Evolutionary conservation across 192 early-diverging fungal species (phyloP).

Genomic region (Podila epicladia): DNA sequence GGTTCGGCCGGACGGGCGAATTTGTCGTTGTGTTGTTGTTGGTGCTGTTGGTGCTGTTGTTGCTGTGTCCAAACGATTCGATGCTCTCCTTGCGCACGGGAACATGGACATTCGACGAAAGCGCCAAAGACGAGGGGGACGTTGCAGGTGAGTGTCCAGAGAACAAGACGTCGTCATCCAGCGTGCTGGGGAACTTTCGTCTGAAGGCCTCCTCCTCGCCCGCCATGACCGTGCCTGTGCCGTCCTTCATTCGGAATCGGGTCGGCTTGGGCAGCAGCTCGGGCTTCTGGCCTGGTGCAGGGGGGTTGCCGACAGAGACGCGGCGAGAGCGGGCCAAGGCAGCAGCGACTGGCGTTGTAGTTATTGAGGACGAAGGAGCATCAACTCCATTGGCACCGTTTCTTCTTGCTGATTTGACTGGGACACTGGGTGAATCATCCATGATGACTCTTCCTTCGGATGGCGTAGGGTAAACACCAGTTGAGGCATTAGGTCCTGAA

Average conservation of each 20-base stretch:
- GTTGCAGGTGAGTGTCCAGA: neutral
- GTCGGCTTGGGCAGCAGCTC: conserved; percentile 47
- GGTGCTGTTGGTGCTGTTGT: too few relatives aligned
- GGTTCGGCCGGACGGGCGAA: neutral
- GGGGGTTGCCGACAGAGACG: conserved; percentile 10
- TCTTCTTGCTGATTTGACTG: conserved; percentile 30
- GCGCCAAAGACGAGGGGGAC: neutral
- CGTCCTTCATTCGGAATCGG: conserved; percentile 51
- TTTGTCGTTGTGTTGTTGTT: too few relatives aligned
- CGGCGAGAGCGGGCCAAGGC: neutral
- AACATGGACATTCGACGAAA: neutral
- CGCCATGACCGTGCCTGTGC: conserved; percentile 12
- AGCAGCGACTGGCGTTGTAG: neutral
- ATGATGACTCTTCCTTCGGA: conserved; percentile 4
- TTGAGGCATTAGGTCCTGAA: neutral
- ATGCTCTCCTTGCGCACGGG: neutral
- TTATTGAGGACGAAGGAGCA: neutral
- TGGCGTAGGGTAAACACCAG: neutral
- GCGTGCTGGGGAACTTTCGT: conserved; percentile 33
- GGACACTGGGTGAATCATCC: conserved; percentile 14
- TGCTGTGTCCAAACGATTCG: neutral
- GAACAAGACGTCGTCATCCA: conserved; percentile 26
- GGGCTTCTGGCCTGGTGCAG: conserved; percentile 40
- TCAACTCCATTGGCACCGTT: neutral
- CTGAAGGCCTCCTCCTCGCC: conserved; percentile 44